These are phyloP conservation scores for Pseudopediastrum boryanum DNA, from an alignment of 139 green algal species.

Conservation along the genomic window DNA sequence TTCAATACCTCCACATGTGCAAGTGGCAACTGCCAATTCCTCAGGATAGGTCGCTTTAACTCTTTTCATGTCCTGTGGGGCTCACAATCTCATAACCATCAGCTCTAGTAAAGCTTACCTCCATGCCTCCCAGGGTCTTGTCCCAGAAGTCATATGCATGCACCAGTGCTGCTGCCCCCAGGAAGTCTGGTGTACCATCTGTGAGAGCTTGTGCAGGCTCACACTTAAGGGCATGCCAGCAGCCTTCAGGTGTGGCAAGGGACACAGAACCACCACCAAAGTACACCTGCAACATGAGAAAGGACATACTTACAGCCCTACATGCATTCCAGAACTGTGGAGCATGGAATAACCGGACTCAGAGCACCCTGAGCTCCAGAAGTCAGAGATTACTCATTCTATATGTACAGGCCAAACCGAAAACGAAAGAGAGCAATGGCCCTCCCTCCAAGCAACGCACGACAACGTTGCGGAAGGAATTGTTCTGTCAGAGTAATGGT, in stretches of 20 bases:
- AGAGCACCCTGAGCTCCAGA: not conserved
- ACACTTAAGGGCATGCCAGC: conserved; percentile 35
- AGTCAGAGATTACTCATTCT: not conserved
- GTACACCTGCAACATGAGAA: conserved; percentile 11
- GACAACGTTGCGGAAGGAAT: too few species aligned
- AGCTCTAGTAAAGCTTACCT: too few species aligned
- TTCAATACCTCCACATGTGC: too few species aligned
- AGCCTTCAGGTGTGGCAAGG: conserved; percentile 29
- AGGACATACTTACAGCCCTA: not conserved
- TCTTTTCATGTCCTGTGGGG: too few species aligned
- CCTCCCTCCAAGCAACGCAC: too few species aligned
- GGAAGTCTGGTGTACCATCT: conserved; percentile 33
- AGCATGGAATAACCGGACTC: not conserved
- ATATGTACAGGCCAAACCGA: too few species aligned
- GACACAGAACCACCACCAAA: conserved; percentile 30
- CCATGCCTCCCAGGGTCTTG: conserved; percentile 14
- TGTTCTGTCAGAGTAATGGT: not conserved
- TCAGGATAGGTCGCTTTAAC: too few species aligned
- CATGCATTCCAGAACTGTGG: not conserved
- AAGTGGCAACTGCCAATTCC: too few species aligned
- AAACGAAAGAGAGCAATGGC: too few species aligned
- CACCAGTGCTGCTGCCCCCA: conserved; percentile 23
- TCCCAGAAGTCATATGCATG: conserved; percentile 25
- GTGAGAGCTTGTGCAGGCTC: conserved; percentile 13
- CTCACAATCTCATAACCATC: too few species aligned